phyloP scores from a whole-genome alignment of 306 rosid genomes.

The Quercus berberidifolia region DNA sequence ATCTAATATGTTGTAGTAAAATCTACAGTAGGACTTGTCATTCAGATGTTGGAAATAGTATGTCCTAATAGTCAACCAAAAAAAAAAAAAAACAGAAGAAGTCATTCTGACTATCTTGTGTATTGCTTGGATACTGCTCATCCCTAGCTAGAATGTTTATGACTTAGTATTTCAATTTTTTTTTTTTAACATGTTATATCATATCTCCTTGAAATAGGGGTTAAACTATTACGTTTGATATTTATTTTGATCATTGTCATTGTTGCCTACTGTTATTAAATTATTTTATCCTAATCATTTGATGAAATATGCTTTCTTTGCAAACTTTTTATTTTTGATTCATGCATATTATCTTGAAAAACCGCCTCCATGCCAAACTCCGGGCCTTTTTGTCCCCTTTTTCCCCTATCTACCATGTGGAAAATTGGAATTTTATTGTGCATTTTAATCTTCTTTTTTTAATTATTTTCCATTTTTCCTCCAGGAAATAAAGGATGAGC shows the following conservation, averaged over 20 bases:
- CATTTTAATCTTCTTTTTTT: not conserved
- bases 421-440: not conserved
- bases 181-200: not conserved
- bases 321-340: no score
- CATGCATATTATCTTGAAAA: no score
- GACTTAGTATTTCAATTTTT: not conserved
- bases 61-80: no score
- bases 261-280: not conserved
- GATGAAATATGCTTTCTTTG: no score
- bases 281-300: no score
- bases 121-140: not conserved
- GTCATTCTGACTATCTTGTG: not conserved
- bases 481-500: slow-evolving; percentile 26
- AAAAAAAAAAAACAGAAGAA: no score
- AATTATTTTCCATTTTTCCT: not conserved
- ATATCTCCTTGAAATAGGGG: not conserved
- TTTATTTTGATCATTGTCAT: not conserved
- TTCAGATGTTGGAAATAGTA: not conserved
- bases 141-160: not conserved
- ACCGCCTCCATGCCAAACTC: no score
- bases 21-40: not conserved
- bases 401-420: no score
- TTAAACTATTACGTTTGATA: not conserved
- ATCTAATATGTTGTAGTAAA: not conserved
- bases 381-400: fast-evolving